A percentile compares a stretch with the other conserved stretches of the same genome.
Evolutionary conservation across 805 yeast genomes (phyloP).

Genomic region (Pichia cabralensis): DNA sequence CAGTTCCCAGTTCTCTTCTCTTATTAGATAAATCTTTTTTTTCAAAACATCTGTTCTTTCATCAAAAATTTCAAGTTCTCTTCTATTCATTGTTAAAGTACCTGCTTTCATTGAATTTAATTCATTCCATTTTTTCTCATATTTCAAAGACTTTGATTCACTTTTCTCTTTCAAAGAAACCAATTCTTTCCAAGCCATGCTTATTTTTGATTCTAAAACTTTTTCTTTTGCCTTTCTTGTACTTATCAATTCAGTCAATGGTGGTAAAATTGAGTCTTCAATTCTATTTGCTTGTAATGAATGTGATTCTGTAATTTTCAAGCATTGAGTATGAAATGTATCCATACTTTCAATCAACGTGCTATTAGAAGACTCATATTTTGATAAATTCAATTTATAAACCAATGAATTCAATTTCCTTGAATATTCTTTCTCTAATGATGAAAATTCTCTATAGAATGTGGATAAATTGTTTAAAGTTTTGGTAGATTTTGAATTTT

Average conservation of each 20-base stretch:
- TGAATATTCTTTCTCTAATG: constrained; percentile 67
- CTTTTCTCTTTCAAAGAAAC: constrained; percentile 27
- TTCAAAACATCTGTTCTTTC: constrained; percentile 43
- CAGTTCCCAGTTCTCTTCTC: constrained; percentile 49
- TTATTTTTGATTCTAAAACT: constrained; percentile 47
- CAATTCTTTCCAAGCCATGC: constrained; percentile 9
- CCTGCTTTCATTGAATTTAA: constrained; percentile 52
- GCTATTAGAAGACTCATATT: constrained; percentile 44
- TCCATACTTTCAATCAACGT: constrained; percentile 51
- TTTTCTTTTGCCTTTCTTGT: constrained; percentile 43
- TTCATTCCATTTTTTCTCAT: constrained; percentile 47
- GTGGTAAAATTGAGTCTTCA: constrained; percentile 38
- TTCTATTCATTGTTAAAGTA: constrained; percentile 61
- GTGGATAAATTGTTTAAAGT: constrained; percentile 42
- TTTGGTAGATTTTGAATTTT: constrained; percentile 48
- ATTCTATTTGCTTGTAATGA: constrained; percentile 40
- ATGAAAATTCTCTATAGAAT: constrained; percentile 45
- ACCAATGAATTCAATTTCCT: constrained; percentile 31
- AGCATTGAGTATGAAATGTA: constrained; percentile 46
- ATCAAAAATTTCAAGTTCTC: constrained; percentile 54
- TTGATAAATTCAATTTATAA: constrained; percentile 2
- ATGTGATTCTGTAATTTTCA: constrained; percentile 48
- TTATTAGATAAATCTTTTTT: constrained; percentile 30
- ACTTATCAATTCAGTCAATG: constrained; percentile 42
- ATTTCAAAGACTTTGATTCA: constrained; percentile 34